phyloP scores from a whole-genome alignment of 305 asterid species.

The Fraxinus ornus region DNA sequence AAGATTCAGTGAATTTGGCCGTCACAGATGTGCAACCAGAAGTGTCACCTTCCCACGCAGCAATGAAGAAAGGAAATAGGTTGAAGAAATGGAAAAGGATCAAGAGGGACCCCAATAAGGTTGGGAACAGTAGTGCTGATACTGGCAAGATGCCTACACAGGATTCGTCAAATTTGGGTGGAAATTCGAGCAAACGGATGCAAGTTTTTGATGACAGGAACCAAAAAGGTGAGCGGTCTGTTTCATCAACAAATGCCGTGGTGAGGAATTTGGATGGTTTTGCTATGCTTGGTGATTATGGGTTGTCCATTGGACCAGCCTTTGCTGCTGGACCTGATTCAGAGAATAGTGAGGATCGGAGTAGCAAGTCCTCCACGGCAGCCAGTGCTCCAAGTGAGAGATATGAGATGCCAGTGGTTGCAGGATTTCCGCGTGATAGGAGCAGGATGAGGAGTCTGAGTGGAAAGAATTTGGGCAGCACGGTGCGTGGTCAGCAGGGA shows the following conservation, averaged over 20 bases:
- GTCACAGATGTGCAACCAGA: constrained; percentile 14
- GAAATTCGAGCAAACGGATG: constrained; percentile 38
- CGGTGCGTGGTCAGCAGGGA: constrained; percentile 39
- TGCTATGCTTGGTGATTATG: constrained; percentile 39
- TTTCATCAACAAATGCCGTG: constrained; percentile 61
- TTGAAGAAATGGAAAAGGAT: constrained; percentile 89
- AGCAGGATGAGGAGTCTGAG: constrained; percentile 37
- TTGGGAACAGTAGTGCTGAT: constrained; percentile 39
- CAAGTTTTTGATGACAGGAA: constrained; percentile 40
- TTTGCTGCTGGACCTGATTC: constrained; percentile 47
- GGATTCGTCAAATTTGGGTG: constrained; percentile 33
- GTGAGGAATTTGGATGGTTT: constrained; percentile 40
- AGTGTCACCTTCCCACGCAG: constrained; percentile 21
- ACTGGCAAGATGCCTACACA: constrained; percentile 32
- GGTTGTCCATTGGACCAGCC: constrained; percentile 29
- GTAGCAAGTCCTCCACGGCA: constrained; percentile 64
- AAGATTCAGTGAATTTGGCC: constrained; percentile 16
- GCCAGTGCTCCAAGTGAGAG: constrained; percentile 54
- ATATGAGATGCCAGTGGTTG: constrained; percentile 37
- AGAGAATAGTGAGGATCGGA: constrained; percentile 53
- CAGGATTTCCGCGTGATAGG: constrained; percentile 30
- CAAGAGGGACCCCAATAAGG: constrained; percentile 49
- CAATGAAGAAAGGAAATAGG: constrained; percentile 52
- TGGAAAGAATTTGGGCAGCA: constrained; percentile 44
- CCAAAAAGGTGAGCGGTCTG: constrained; percentile 59